Evolutionary conservation across 495 filamentous ascomycete species (phyloP).

Genomic region (Penicillium diatomitis): DNA sequence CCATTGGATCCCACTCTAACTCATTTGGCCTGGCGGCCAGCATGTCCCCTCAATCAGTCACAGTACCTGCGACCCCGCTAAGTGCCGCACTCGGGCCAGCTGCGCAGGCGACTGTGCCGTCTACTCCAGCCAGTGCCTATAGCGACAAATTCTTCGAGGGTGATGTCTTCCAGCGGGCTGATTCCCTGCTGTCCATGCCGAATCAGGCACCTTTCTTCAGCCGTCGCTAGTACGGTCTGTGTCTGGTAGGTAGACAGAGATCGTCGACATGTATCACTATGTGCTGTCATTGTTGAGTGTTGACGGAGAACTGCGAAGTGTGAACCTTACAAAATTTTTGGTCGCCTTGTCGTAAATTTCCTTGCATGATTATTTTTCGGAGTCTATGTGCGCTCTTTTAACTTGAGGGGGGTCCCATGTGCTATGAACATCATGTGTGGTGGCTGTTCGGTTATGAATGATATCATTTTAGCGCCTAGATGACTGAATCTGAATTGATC

Average conservation of each 20-base stretch:
- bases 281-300: no score
- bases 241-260: neutral
- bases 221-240: slow-evolving; percentile 18
- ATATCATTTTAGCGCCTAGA: neutral
- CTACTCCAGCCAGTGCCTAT: slow-evolving; percentile 63
- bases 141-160: slow-evolving; percentile 55
- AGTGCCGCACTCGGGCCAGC: slow-evolving; percentile 82
- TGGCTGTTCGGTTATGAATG: neutral
- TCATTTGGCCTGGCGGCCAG: slow-evolving; percentile 21
- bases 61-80: slow-evolving; percentile 58
- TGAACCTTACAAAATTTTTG: no score
- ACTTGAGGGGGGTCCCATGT: no score
- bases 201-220: slow-evolving; percentile 33
- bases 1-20: slow-evolving; percentile 14
- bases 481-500: neutral
- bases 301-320: no score
- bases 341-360: no score
- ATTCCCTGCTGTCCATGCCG: slow-evolving; percentile 55
- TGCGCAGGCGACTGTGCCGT: slow-evolving; percentile 80
- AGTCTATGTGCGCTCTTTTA: no score
- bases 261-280: no score
- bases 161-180: slow-evolving; percentile 66
- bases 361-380: no score
- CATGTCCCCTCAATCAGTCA: slow-evolving; percentile 32
- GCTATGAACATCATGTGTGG: neutral